Base-by-base conservation (phyloP, 306 rosid genomes). In the Quercus mongolica region DNA sequence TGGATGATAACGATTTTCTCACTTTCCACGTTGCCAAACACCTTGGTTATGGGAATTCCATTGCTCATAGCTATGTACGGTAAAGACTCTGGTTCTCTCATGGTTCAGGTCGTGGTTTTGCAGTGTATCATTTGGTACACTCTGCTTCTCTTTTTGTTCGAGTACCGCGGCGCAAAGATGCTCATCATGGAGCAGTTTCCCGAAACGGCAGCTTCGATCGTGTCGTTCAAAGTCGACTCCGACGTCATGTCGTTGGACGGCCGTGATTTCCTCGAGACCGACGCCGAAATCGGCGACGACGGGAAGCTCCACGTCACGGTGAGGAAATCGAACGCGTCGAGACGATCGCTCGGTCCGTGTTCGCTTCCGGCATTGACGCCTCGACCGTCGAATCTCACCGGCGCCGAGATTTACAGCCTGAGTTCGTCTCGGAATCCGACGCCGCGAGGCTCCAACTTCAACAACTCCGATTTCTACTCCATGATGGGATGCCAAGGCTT, bases 41-140 rank as follows among this genome's bases (percentile, higher is more conserved):
- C 99, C 0, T 78, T 96, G 0, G 98, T 96, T 4, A 96, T 96
- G 99, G 99, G 99, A 0, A 96, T 96, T 54, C 99, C 99, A 0
- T 74, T 96, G 6, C 80, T 96, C n/a, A 91, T 79, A 7, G 99
- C 97, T 28, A 96, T 96, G 99, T 96, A 96, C 81, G 94, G 90
- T 14, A 68, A 75, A 0, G 80, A 96, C 57, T 56, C 94, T 33
- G 99, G 98, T 1, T 64, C 19, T 1, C 93, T 96, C 23, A 96
- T 96, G 99, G 93, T 96, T 2, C 99, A 96, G 79, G 89, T 96
- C 2, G 98, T 96, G 14, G 99, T 96, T 6, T 85, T 96, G 46
- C 99, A 96, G 91, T 96, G 99, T 54, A 96, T 93, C 20, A 91
- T 96, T 4, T 96, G 99, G 99, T 96, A 96, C 80, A 96, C 99